Evolutionary conservation across 148 eudicot species (phyloP).

Genomic region (Drosera capensis): DNA sequence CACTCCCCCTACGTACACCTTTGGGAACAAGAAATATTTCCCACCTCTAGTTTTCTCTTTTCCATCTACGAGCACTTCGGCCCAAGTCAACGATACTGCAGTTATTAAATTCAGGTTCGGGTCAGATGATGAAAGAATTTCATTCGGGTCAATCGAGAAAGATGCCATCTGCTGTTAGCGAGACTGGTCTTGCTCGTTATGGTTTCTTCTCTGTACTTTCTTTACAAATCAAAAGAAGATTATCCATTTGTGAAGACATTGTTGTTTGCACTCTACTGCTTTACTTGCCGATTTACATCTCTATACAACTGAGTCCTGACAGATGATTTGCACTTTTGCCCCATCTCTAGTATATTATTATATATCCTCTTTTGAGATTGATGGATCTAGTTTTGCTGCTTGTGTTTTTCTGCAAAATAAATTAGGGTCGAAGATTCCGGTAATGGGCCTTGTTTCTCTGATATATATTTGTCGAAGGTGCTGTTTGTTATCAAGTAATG

Average conservation of each 20-base stretch:
- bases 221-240: not conserved
- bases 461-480: too few species aligned
- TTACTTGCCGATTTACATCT: not conserved
- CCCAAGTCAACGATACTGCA: conserved; percentile 13
- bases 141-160: conserved; percentile 41
- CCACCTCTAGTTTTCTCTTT: conserved; percentile 44
- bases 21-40: conserved; percentile 31
- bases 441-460: too few species aligned
- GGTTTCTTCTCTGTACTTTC: not conserved
- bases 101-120: conserved; percentile 59
- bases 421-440: too few species aligned
- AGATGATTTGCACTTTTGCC: too few species aligned
- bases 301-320: not conserved
- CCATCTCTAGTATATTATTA: too few species aligned
- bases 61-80: conserved; percentile 36
- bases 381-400: not conserved
- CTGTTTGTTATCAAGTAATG: too few species aligned
- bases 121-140: conserved; percentile 42
- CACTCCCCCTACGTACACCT: conserved; percentile 25
- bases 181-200: not conserved
- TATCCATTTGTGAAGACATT: not conserved
- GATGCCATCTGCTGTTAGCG: conserved; percentile 35
- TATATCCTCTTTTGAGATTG: too few species aligned
- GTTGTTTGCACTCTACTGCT: not conserved
- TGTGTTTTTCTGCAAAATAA: too few species aligned